These are phyloP conservation scores for Dichotomopilus funicola DNA, from an alignment of 2,329 filamentous ascomycete species.

Conservation along the genomic window DNA sequence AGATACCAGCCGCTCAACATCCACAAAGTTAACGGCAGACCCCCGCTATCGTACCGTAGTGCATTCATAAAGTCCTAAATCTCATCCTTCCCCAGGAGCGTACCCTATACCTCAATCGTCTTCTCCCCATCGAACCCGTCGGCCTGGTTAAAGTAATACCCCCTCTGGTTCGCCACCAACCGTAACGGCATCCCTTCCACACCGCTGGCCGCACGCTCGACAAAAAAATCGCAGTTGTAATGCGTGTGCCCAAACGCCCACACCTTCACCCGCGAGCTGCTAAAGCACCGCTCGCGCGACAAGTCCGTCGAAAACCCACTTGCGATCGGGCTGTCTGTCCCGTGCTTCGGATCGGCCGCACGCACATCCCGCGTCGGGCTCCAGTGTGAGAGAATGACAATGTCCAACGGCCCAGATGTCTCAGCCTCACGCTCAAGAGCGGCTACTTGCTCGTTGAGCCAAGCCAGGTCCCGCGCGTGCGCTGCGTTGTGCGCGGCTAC, in stretches of 20 bases:
- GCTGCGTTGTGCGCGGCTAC: slow-evolving; percentile 19
- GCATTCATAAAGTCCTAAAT: too few relatives aligned
- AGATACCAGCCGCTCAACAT: too few relatives aligned
- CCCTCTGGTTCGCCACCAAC: slow-evolving; percentile 19
- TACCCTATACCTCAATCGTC: slow-evolving; percentile 6
- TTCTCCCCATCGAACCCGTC: slow-evolving; percentile 6
- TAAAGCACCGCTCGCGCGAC: slow-evolving; percentile 30
- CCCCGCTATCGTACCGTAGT: too few relatives aligned
- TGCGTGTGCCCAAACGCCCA: slow-evolving; percentile 46
- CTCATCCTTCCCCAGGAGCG: too few relatives aligned
- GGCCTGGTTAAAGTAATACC: slow-evolving; percentile 14
- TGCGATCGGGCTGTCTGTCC: slow-evolving; percentile 11
- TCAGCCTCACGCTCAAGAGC: background rate
- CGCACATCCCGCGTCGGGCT: slow-evolving; percentile 20
- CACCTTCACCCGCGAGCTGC: slow-evolving; percentile 28
- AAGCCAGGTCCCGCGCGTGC: slow-evolving; percentile 23
- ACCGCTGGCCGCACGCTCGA: background rate
- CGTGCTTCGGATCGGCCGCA: slow-evolving; percentile 16
- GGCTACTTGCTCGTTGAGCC: slow-evolving; percentile 24
- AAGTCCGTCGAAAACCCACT: slow-evolving; percentile 37
- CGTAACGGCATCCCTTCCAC: slow-evolving; percentile 4
- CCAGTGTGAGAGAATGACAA: slow-evolving; percentile 23
- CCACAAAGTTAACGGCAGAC: too few relatives aligned
- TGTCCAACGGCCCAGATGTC: background rate
- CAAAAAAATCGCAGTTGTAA: slow-evolving; percentile 36